Evolutionary conservation across 495 filamentous ascomycete species (phyloP).

Genomic region (Penicillium roqueforti): DNA sequence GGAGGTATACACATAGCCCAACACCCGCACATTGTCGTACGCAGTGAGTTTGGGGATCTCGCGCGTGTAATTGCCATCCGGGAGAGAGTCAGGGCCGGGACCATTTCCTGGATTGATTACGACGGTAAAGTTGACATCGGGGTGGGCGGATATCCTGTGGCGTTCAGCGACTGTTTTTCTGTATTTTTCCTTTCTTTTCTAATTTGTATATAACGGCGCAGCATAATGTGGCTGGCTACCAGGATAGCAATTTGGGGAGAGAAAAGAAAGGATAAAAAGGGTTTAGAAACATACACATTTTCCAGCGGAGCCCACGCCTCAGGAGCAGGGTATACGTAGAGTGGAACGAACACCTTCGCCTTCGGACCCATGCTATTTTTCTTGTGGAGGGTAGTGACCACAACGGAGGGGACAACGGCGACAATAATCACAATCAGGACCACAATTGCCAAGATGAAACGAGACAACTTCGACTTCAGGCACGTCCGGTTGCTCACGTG

Average conservation of each 20-base stretch:
- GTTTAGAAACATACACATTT: conserved; percentile 39
- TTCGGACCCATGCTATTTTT: conserved; percentile 41
- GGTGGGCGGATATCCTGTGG: conserved; percentile 39
- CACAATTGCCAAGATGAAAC: conserved; percentile 23
- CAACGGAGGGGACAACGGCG: conserved; percentile 33
- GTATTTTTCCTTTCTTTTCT: not conserved
- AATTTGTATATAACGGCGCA: conserved; percentile 10
- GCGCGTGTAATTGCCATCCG: conserved; percentile 49
- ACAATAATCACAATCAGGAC: conserved; percentile 32
- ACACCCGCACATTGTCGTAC: conserved; percentile 45
- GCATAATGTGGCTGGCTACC: conserved; percentile 18
- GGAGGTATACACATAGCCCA: conserved; percentile 54
- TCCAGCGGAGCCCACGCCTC: conserved; percentile 49
- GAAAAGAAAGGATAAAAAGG: conserved; percentile 13
- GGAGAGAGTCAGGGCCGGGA: conserved; percentile 41
- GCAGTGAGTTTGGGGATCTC: conserved; percentile 43
- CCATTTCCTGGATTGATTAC: conserved; percentile 55
- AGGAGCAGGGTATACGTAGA: conserved; percentile 53
- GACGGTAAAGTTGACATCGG: conserved; percentile 47
- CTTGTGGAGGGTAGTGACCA: conserved; percentile 32
- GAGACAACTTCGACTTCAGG: conserved; percentile 30
- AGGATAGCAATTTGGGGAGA: conserved; percentile 10
- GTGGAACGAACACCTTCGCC: conserved; percentile 48
- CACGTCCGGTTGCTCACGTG: conserved; percentile 37
- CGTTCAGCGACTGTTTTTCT: conserved; percentile 23